phyloP scores from a whole-genome alignment of 495 filamentous ascomycete genomes.

The Penicillium daleae region DNA sequence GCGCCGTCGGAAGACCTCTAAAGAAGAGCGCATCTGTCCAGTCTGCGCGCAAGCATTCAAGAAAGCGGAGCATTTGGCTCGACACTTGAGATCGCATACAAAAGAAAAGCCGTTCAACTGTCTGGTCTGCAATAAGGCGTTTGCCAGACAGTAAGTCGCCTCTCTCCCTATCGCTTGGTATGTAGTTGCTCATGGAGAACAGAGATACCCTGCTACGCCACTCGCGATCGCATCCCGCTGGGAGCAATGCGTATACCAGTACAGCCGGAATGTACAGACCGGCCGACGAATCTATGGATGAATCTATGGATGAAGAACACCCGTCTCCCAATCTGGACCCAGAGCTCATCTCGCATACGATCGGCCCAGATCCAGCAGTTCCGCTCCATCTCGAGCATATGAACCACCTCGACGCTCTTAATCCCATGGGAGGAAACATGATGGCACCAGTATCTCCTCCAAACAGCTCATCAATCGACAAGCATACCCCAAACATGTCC shows the following conservation, averaged over 20 bases:
- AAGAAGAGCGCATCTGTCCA: slow-evolving; percentile 29
- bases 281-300: background rate
- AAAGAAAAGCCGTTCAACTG: slow-evolving; percentile 41
- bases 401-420: background rate
- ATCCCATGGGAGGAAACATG: slow-evolving; percentile 8
- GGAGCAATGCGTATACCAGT: background rate
- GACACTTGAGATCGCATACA: slow-evolving; percentile 40
- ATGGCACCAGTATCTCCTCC: slow-evolving; percentile 11
- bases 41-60: slow-evolving; percentile 33
- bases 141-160: slow-evolving; percentile 29
- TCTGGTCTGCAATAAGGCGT: slow-evolving; percentile 30
- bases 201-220: slow-evolving; percentile 32
- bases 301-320: background rate
- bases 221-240: slow-evolving; percentile 18
- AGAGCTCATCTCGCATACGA: slow-evolving; percentile 1
- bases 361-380: background rate
- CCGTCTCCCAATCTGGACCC: background rate
- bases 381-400: background rate
- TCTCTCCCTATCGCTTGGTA: background rate
- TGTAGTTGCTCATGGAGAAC: background rate
- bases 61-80: slow-evolving; percentile 37
- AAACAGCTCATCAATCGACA: slow-evolving; percentile 18
- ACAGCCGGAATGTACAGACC: background rate
- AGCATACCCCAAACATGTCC: slow-evolving; percentile 12
- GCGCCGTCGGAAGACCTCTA: slow-evolving; percentile 22